Evolutionary conservation across 768 basidiomycete species (phyloP).

Genomic region (Asterophora lycoperdoides): DNA sequence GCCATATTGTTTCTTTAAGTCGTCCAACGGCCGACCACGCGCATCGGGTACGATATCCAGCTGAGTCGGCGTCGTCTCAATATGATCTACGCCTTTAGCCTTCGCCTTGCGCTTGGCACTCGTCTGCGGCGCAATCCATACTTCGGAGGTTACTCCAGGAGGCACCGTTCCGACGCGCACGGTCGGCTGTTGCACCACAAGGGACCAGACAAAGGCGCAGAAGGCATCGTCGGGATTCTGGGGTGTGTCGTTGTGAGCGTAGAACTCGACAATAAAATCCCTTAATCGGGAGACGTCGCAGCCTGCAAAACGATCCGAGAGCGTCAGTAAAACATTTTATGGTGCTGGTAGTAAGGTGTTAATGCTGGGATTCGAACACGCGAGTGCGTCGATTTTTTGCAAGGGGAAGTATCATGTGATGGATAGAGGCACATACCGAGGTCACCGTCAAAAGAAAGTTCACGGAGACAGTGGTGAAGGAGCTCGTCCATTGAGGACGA

Average conservation of each 20-base stretch:
- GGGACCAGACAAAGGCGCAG: slow-evolving; percentile 77
- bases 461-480: slow-evolving; percentile 76
- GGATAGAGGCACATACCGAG: slow-evolving; percentile 59
- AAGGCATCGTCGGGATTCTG: slow-evolving; percentile 72
- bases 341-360: slow-evolving; percentile 18
- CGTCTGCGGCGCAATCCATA: slow-evolving; percentile 74
- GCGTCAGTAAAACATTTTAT: slow-evolving; percentile 13
- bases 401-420: slow-evolving; percentile 28
- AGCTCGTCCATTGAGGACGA: slow-evolving; percentile 69
- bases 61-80: slow-evolving; percentile 39
- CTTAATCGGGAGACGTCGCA: slow-evolving; percentile 68
- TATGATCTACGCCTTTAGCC: slow-evolving; percentile 46
- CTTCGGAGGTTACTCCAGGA: slow-evolving; percentile 53
- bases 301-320: slow-evolving; percentile 39
- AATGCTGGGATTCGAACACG: slow-evolving; percentile 43
- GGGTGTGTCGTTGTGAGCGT: slow-evolving; percentile 38
- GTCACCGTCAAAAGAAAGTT: slow-evolving; percentile 88
- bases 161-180: slow-evolving; percentile 73
- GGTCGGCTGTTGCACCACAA: slow-evolving; percentile 70
- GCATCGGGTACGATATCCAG: slow-evolving; percentile 56
- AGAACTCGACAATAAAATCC: slow-evolving; percentile 68
- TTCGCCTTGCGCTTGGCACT: slow-evolving; percentile 65
- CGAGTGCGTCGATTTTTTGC: slow-evolving; percentile 13
- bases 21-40: slow-evolving; percentile 47
- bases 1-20: slow-evolving; percentile 55